Evolutionary conservation across 768 basidiomycete genomes (phyloP), one percentile per base, ranked within the genome.

Genomic region (Agrocybe pediades): DNA sequence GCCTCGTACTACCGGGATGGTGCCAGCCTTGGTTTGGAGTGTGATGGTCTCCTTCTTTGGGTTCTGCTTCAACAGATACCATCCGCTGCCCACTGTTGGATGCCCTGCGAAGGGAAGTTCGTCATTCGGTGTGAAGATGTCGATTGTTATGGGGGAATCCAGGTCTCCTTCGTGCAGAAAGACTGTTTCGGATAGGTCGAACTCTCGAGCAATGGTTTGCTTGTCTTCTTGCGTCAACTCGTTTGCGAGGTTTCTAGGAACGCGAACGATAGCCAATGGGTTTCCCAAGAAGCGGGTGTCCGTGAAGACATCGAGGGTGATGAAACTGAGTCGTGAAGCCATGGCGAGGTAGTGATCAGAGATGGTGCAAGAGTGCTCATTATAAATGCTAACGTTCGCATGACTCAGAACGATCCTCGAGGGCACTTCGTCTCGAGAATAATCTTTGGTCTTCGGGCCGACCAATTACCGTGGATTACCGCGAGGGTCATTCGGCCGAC

Each of bases 101-200:
- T 79, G 76, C 4, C 76, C 76, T 9, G 78, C 76, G 46, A 78
- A 78, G 0, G 77, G 76, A 1, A 78, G 60, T 49, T 80, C 76
- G 29, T 65, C 62, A 3, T 58, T 59, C 3, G 71, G 58, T 9
- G 71, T 78, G 63, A 77, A 78, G 45, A 78, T 78, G 41, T 78
- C 73, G 53, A 76, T 73, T 9, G 53, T 59, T 24, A 69, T 59
- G 1, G 69, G 63, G 2, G 57, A 54, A 26, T 63, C 61, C 9
- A 46, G 19, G 13, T 56, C 51, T 15, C 57, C 55, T 47, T 72
- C 68, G 55, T 78, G 75, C 1, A 75, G 65, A 59, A 79, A 78
- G 25, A 79, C 74, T 0, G 78, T 79, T 46, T 80, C 79, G 3
- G 78, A 76, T 49, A 78, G 68, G 56, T 81, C 79, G 64, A 81